These are phyloP conservation scores for Rhodotorula graminis DNA, from an alignment of 768 basidiomycete species.

Conservation along the genomic window DNA sequence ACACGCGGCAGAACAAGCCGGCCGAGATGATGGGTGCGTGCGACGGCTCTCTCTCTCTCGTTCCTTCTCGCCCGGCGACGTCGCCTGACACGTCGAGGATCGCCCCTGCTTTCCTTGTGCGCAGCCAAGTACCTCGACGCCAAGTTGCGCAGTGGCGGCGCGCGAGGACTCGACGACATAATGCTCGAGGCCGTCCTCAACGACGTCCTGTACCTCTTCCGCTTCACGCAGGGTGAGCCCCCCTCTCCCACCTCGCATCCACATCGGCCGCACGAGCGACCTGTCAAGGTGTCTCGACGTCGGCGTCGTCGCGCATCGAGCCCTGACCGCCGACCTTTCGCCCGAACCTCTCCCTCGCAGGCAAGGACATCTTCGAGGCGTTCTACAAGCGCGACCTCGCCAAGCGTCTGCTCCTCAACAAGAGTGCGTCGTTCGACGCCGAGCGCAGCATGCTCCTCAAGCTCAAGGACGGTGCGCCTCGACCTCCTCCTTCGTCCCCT, in stretches of 20 bases:
- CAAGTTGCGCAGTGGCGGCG: conserved; percentile 73
- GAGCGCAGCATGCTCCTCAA: conserved; percentile 79
- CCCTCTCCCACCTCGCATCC: neutral
- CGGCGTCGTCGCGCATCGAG: too few relatives aligned
- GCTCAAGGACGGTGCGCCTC: conserved; percentile 67
- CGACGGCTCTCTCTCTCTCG: neutral
- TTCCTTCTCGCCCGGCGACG: conserved; percentile 33
- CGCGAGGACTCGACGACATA: conserved; percentile 61
- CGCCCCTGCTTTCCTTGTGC: neutral
- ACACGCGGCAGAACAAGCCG: conserved; percentile 66
- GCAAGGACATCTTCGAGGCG: conserved; percentile 88
- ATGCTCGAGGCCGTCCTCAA: conserved; percentile 64
- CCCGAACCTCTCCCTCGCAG: conserved; percentile 44
- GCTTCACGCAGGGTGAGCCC: conserved; percentile 63
- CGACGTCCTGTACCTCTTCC: conserved; percentile 65
- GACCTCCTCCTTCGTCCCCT: neutral
- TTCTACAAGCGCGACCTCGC: conserved; percentile 85
- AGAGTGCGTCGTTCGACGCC: conserved; percentile 78
- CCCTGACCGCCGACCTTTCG: neutral
- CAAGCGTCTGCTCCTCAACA: conserved; percentile 77
- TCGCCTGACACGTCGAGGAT: conserved; percentile 62
- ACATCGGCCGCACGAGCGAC: too few relatives aligned
- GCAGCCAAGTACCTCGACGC: conserved; percentile 81
- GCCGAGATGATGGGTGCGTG: conserved; percentile 68
- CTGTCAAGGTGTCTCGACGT: too few relatives aligned